phyloP scores from a whole-genome alignment of 169 alveolate species.

The Toxoplasma gondii region DNA sequence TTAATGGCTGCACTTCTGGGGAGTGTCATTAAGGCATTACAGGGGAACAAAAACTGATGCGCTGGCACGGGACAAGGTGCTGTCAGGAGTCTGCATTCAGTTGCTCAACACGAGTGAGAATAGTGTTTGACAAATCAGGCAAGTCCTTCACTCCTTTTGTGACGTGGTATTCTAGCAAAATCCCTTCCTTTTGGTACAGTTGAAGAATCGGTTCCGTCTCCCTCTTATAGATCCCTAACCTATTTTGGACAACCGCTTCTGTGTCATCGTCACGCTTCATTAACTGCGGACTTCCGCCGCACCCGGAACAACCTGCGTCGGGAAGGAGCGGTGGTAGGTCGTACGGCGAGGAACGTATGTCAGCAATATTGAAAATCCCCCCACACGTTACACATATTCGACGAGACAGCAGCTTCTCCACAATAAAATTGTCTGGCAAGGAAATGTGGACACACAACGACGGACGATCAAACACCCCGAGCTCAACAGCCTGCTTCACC shows the following conservation, averaged over 20 bases:
- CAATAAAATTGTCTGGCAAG: slow-evolving; percentile 44
- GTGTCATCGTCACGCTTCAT: slow-evolving; percentile 63
- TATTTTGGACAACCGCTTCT: slow-evolving; percentile 14
- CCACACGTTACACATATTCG: slow-evolving; percentile 68
- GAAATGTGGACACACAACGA: slow-evolving; percentile 62
- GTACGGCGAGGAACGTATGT: slow-evolving; percentile 60
- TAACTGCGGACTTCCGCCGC: slow-evolving; percentile 31
- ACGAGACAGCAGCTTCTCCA: slow-evolving; percentile 61
- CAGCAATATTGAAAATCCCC: slow-evolving; percentile 68
- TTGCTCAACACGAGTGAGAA: slow-evolving; percentile 18
- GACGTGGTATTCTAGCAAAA: slow-evolving; percentile 40
- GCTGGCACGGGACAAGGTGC: no score
- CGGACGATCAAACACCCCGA: slow-evolving; percentile 52
- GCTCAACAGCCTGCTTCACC: slow-evolving; percentile 67
- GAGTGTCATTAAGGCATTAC: no score
- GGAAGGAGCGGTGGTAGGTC: slow-evolving; percentile 70
- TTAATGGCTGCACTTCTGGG: no score
- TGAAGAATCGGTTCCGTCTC: slow-evolving; percentile 54
- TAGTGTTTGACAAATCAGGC: slow-evolving; percentile 1
- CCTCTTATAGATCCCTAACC: slow-evolving; percentile 41
- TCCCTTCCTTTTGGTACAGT: slow-evolving; percentile 31
- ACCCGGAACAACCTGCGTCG: slow-evolving; percentile 32
- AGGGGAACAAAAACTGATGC: no score
- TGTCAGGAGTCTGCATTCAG: background rate
- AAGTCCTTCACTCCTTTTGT: slow-evolving; percentile 48